Percentiles rank a stretch among this genome's conserved stretches.
Conservation (phyloP, 2,329 filamentous ascomycete species). For the Cytospora chrysosperma region DNA sequence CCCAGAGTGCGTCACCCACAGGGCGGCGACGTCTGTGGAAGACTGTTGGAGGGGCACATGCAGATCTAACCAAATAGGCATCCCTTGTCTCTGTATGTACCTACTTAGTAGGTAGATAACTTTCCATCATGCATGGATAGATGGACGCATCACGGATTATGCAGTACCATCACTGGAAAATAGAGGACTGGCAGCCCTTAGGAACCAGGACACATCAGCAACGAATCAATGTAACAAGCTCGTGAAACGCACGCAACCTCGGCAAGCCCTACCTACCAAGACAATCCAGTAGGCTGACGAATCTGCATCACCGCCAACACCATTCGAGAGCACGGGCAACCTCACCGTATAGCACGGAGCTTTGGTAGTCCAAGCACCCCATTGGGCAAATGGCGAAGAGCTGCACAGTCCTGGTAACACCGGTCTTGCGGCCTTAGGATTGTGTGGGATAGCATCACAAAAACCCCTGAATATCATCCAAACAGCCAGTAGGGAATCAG, state of each 20-base stretch:
- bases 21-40: not conserved
- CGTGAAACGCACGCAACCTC: constrained; percentile 16
- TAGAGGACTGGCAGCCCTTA: too few species aligned
- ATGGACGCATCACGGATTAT: too few species aligned
- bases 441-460: constrained; percentile 13
- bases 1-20: not conserved
- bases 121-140: too few species aligned
- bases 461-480: constrained; percentile 13
- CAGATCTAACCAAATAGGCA: not conserved
- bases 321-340: constrained; percentile 8
- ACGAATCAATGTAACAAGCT: not conserved
- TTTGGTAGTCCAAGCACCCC: not conserved
- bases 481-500: not conserved
- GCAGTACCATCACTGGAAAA: too few species aligned
- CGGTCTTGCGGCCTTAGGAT: constrained; percentile 8
- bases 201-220: not conserved
- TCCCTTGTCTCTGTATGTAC: too few species aligned
- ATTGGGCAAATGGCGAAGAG: constrained; percentile 1
- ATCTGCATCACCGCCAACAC: constrained; percentile 12
- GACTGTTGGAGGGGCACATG: not conserved
- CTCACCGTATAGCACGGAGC: not conserved
- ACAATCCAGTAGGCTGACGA: constrained; percentile 4
- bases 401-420: constrained; percentile 3
- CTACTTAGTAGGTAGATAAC: too few species aligned
- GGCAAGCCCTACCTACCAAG: constrained; percentile 18